A percentile compares a stretch with the other conserved stretches of the same genome.
phyloP scores from a whole-genome alignment of 2,329 filamentous ascomycete genomes.

The Epichloe typhina region DNA sequence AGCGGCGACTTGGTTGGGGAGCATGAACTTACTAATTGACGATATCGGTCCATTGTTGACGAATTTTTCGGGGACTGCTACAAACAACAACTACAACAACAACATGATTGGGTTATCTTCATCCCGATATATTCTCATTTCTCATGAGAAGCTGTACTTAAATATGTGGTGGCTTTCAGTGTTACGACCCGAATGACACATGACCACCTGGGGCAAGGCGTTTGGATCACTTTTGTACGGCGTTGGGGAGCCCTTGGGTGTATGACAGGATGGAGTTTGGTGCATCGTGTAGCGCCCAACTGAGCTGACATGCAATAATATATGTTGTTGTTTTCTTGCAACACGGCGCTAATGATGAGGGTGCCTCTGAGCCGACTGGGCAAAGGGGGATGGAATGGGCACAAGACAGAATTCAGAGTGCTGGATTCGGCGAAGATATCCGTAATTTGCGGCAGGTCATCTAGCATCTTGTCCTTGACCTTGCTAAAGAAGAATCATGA shows the following conservation, averaged over 20 bases:
- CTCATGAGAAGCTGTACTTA: not conserved
- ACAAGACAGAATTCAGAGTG: not conserved
- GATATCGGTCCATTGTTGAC: not conserved
- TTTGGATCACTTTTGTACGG: conserved; percentile 6
- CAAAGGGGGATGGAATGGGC: not conserved
- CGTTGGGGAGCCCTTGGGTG: not conserved
- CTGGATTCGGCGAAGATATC: not conserved
- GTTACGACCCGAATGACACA: not conserved
- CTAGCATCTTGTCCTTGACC: not conserved
- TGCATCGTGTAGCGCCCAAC: not conserved
- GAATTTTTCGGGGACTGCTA: not conserved
- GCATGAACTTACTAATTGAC: not conserved
- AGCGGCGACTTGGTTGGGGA: not conserved
- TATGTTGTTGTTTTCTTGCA: not conserved
- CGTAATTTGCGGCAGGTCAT: not conserved
- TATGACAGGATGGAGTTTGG: not conserved
- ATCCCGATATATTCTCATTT: not conserved
- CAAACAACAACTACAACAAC: not conserved
- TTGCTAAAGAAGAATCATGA: not conserved
- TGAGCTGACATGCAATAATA: not conserved
- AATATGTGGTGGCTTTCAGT: not conserved
- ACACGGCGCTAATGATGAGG: not conserved
- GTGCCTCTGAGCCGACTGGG: not conserved
- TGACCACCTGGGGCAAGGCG: conserved; percentile 4
- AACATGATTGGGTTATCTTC: not conserved